Evolutionary conservation across 176 grass and related monocot species (phyloP).

Genomic region (Triticum turgidum): DNA sequence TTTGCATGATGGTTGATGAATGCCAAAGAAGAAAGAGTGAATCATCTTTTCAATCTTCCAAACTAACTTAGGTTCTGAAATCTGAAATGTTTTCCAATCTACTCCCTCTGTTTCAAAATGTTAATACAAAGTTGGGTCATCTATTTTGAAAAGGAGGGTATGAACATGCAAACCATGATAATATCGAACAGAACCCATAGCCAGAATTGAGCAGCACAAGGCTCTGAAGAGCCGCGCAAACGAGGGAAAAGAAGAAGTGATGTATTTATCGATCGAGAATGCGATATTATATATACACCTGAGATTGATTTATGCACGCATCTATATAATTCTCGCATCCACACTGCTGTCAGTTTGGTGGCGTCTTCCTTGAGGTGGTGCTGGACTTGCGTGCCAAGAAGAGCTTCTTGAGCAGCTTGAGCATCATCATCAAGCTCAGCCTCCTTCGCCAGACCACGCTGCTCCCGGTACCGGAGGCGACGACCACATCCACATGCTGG

Average conservation of each 20-base stretch:
- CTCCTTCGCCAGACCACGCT: slow-evolving; percentile 51
- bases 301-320: too few species aligned
- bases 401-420: slow-evolving; percentile 87
- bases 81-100: not conserved
- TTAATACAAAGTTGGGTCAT: too few species aligned
- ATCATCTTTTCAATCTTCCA: not conserved
- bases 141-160: too few species aligned
- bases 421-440: slow-evolving; percentile 62
- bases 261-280: slow-evolving; percentile 2
- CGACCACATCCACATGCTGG: not conserved
- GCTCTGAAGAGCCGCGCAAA: not conserved
- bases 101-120: too few species aligned
- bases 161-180: not conserved
- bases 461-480: not conserved
- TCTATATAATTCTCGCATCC: not conserved
- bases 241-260: not conserved
- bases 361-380: slow-evolving; percentile 27
- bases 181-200: not conserved
- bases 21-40: too few species aligned
- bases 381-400: slow-evolving; percentile 45
- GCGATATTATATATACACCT: too few species aligned
- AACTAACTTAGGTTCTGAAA: not conserved
- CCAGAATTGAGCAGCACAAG: not conserved
- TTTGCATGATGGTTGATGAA: too few species aligned
- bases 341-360: slow-evolving; percentile 25